Percentiles rank a stretch among this genome's conserved stretches.
These are phyloP conservation scores for Penicillium psychrofluorescens DNA, from an alignment of 495 filamentous ascomycete genomes.

Conservation along the genomic window DNA sequence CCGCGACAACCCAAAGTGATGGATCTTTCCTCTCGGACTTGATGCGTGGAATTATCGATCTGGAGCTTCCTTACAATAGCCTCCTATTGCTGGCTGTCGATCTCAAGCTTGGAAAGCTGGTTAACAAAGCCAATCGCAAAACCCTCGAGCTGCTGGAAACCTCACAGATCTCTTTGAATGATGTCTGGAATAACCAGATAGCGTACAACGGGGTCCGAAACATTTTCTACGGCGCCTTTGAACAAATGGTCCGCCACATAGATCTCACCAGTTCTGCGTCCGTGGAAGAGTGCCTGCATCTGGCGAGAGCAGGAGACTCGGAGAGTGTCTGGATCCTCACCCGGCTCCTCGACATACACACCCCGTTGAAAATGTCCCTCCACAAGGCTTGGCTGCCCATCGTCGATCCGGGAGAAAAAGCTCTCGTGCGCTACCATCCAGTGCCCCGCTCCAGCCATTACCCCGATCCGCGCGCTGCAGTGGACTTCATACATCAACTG, in stretches of 20 bases:
- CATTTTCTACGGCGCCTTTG: conserved; percentile 21
- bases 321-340: conserved; percentile 24
- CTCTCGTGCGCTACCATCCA: conserved; percentile 24
- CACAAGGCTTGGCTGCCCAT: conserved; percentile 24
- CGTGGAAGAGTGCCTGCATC: conserved; percentile 18
- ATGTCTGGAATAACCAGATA: conserved; percentile 22
- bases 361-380: conserved; percentile 31
- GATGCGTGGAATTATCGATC: conserved; percentile 20
- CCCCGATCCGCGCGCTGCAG: conserved; percentile 30
- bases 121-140: conserved; percentile 15
- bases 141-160: conserved; percentile 26
- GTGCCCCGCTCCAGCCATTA: conserved; percentile 9
- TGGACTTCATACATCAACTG: conserved; percentile 32
- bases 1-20: background rate
- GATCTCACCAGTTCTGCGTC: conserved; percentile 27
- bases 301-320: conserved; percentile 28
- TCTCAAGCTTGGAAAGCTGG: conserved; percentile 15
- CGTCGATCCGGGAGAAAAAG: conserved; percentile 22
- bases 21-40: conserved; percentile 23
- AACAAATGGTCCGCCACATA: conserved; percentile 24
- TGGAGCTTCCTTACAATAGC: conserved; percentile 27
- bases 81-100: conserved; percentile 23
- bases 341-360: conserved; percentile 30
- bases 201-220: conserved; percentile 17
- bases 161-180: conserved; percentile 16